phyloP scores from a whole-genome alignment of 306 rosid species.

The Dalbergia cochinchinensis region DNA sequence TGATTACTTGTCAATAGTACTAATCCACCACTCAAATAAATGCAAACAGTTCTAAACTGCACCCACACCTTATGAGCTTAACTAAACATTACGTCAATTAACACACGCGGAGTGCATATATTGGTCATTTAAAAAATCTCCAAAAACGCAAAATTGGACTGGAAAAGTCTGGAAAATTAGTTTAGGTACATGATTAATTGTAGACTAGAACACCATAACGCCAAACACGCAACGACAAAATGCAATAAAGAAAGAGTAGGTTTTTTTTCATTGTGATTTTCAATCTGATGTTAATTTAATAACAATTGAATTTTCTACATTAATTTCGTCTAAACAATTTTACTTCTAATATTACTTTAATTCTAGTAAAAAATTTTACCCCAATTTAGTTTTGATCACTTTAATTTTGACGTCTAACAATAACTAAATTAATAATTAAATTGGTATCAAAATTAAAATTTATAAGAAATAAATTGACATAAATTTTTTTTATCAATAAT shows the following conservation, averaged over 20 bases:
- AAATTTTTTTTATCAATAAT: no score
- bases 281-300: no score
- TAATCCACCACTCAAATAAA: conserved; percentile 34
- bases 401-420: no score
- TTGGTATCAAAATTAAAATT: no score
- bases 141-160: neutral
- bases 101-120: neutral
- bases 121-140: neutral
- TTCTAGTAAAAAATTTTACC: no score
- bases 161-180: conserved; percentile 9
- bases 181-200: neutral
- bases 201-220: neutral
- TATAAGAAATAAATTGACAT: no score
- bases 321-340: no score
- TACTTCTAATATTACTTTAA: no score
- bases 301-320: no score
- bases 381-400: no score
- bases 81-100: conserved; percentile 4
- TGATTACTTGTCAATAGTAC: neutral
- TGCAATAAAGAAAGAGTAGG: neutral
- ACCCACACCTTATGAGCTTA: conserved; percentile 9
- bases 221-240: conserved; percentile 29
- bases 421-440: no score
- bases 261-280: no score
- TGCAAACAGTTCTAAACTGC: conserved; percentile 20